Evolutionary conservation across 2,329 filamentous ascomycete species (phyloP).

Genomic region (Neonectria coccinea): DNA sequence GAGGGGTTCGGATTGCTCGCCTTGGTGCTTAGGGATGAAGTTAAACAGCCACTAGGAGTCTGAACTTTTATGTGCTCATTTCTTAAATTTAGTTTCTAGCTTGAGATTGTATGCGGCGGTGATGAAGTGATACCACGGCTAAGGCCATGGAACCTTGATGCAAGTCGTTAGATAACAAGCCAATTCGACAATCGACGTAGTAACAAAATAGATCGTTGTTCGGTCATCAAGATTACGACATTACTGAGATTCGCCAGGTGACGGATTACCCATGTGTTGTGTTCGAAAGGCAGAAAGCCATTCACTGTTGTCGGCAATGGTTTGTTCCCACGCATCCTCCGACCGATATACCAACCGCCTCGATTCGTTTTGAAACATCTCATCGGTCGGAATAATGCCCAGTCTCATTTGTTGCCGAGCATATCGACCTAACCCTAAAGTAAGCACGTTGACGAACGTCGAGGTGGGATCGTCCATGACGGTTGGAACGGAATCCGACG

Average conservation of each 20-base stretch:
- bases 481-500: not conserved
- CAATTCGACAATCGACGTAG: not conserved
- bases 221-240: not conserved
- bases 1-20: too few relatives aligned
- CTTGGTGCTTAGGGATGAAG: too few relatives aligned
- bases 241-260: not conserved
- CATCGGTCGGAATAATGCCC: slow-evolving; percentile 41
- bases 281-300: slow-evolving; percentile 45
- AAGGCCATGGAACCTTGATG: not conserved
- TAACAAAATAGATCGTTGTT: not conserved
- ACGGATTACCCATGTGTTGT: not conserved
- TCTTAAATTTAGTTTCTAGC: too few relatives aligned
- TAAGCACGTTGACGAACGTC: slow-evolving; percentile 35
- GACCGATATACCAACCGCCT: slow-evolving; percentile 43
- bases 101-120: too few relatives aligned
- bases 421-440: slow-evolving; percentile 37
- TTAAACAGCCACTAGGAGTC: too few relatives aligned
- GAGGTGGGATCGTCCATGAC: not conserved
- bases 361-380: slow-evolving; percentile 45
- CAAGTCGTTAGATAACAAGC: not conserved
- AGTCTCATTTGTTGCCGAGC: slow-evolving; percentile 39
- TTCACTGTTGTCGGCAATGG: slow-evolving; percentile 45
- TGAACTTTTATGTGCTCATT: too few relatives aligned
- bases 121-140: too few relatives aligned
- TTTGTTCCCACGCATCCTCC: slow-evolving; percentile 44